Evolutionary conservation across 331 rosid genomes (phyloP), one percentile per base, ranked within the genome.

Genomic region (Cydonia oblonga): DNA sequence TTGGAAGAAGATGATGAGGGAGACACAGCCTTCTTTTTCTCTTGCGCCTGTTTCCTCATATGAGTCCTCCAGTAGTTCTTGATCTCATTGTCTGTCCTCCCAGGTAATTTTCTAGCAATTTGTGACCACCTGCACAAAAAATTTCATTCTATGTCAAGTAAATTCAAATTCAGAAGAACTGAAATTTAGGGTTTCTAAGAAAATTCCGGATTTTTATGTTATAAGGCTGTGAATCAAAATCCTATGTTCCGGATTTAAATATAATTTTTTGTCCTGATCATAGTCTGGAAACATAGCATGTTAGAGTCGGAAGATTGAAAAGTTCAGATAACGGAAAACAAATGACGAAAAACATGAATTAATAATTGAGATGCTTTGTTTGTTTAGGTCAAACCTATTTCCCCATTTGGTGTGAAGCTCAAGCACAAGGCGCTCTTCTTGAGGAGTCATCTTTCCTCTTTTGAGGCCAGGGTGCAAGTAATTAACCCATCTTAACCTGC

Each of bases 321-420:
- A 28, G 28, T 19, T 28, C 9, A 52, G 12, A 59, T 59, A 59
- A 26, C 8, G 2, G 2, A 24, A 59, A 59, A 26, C 64, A 26
- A 26, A 59, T 16, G 54, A 16, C 1, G 1, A 2, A 16, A 49
- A 49, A 49, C 54, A 5, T 49, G 54, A 49, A 29, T 26, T 19
- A 62, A 7, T 11, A 8, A 6, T 25, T 58, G 15, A 18, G 25
- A 38, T 42, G 58, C 12, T 22, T 58, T 75, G 13, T 40, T 6
- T 15, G 42, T 38, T 38, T 28, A 44, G 54, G 42, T 20, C 69
- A 81, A 84, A 90, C 99, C 99, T 95, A 68, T 91, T 95, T 68
- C 99, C 99, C 97, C 92, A 95, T 81, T 95, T 91, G 4, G 90
- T 59, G 74, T 91, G 99, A 81, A 95, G 96, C n/a, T 95, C 99